Evolutionary conservation across 768 basidiomycete genomes (phyloP).

Genomic region (Boletus pseudopeckii): DNA sequence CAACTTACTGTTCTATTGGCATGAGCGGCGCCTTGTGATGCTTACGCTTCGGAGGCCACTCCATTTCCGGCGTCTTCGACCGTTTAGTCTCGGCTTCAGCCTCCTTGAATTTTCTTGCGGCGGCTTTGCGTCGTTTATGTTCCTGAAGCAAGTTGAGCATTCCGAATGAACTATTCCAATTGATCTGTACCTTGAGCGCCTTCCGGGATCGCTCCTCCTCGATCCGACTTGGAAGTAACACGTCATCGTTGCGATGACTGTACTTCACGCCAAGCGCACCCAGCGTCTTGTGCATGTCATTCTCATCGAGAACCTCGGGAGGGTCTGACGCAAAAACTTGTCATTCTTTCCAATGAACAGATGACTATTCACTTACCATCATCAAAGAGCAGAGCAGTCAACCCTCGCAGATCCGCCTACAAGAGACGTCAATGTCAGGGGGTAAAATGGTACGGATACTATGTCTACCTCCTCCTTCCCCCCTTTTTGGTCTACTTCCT

Average conservation of each 20-base stretch:
- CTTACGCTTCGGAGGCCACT: slow-evolving; percentile 65
- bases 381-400: slow-evolving; percentile 67
- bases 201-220: slow-evolving; percentile 61
- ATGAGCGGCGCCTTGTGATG: slow-evolving; percentile 50
- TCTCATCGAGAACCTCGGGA: slow-evolving; percentile 39
- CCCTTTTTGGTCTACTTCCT: slow-evolving; percentile 46
- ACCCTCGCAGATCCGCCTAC: slow-evolving; percentile 54
- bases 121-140: slow-evolving; percentile 25
- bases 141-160: slow-evolving; percentile 19
- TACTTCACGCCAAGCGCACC: slow-evolving; percentile 64
- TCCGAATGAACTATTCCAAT: neutral
- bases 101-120: slow-evolving; percentile 22
- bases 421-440: neutral
- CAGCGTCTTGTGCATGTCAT: slow-evolving; percentile 54
- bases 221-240: slow-evolving; percentile 64
- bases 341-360: neutral
- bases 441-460: neutral
- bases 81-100: slow-evolving; percentile 8
- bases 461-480: slow-evolving; percentile 32
- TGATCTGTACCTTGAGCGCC: slow-evolving; percentile 43
- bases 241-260: slow-evolving; percentile 70
- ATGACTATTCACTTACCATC: slow-evolving; percentile 44
- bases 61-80: slow-evolving; percentile 35
- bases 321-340: slow-evolving; percentile 30
- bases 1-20: slow-evolving; percentile 49